A percentile compares a stretch with the other conserved stretches of the same genome.
Evolutionary conservation across 2,329 filamentous ascomycete genomes (phyloP).

Genomic region (Pseudogymnoascus sp.): DNA sequence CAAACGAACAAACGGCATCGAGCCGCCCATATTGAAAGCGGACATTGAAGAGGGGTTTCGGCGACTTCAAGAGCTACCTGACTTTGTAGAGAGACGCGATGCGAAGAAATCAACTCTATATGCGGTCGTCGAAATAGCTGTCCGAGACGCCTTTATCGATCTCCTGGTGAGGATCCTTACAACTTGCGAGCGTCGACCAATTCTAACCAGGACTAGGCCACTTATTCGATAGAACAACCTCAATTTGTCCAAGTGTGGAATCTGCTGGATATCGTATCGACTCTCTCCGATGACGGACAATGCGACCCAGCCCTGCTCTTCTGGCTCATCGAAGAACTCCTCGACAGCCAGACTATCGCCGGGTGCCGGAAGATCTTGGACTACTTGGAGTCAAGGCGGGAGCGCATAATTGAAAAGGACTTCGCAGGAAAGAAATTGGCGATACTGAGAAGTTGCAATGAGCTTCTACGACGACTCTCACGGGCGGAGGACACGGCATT

Average conservation of each 20-base stretch:
- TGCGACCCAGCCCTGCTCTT: constrained; percentile 75
- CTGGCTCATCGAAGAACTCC: constrained; percentile 85
- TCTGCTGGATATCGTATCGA: constrained; percentile 80
- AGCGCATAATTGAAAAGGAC: constrained; percentile 72
- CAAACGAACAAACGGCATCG: constrained; percentile 54
- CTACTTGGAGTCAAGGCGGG: constrained; percentile 86
- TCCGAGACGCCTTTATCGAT: constrained; percentile 69
- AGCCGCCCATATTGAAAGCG: constrained; percentile 65
- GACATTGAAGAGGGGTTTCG: constrained; percentile 47
- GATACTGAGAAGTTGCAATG: constrained; percentile 90
- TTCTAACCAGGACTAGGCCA: constrained; percentile 47
- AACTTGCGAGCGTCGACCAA: constrained; percentile 20
- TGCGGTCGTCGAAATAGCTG: constrained; percentile 73
- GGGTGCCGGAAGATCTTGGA: constrained; percentile 89
- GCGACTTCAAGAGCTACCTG: constrained; percentile 37
- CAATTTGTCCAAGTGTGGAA: constrained; percentile 85
- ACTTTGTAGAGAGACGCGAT: constrained; percentile 20
- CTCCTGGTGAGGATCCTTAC: constrained; percentile 53
- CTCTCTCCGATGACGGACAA: constrained; percentile 73
- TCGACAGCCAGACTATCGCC: constrained; percentile 91
- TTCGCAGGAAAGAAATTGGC: constrained; percentile 79
- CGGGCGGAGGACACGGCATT: constrained; percentile 95
- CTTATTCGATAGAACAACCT: constrained; percentile 65
- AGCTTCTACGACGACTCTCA: constrained; percentile 86
- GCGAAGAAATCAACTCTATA: constrained; percentile 45